Evolutionary conservation across 495 filamentous ascomycete species (phyloP).

Genomic region (Tuber indicum): DNA sequence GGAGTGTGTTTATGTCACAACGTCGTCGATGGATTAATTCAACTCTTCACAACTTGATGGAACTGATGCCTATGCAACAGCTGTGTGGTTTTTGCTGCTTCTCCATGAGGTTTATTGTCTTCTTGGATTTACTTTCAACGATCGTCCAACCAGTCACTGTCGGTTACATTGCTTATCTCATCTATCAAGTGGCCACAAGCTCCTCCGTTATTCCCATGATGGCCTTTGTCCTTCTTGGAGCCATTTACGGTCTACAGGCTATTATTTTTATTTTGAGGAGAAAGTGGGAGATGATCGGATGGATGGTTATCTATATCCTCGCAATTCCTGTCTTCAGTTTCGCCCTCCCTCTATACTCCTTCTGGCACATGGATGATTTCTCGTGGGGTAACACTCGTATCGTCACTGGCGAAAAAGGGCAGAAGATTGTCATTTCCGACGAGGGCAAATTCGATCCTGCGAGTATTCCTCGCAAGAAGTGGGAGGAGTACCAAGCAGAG

Average conservation of each 20-base stretch:
- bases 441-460: slow-evolving; percentile 97
- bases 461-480: slow-evolving; percentile 91
- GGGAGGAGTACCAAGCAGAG: slow-evolving; percentile 98
- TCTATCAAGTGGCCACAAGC: slow-evolving; percentile 61
- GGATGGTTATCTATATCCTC: slow-evolving; percentile 94
- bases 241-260: slow-evolving; percentile 92
- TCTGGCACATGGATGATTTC: slow-evolving; percentile 99
- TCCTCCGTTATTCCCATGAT: slow-evolving; percentile 65
- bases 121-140: slow-evolving; percentile 86
- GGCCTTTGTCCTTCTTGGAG: slow-evolving; percentile 81
- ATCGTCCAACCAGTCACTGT: slow-evolving; percentile 85
- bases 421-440: slow-evolving; percentile 88
- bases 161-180: slow-evolving; percentile 86
- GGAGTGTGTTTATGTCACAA: slow-evolving; percentile 91
- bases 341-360: slow-evolving; percentile 85
- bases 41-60: slow-evolving; percentile 94
- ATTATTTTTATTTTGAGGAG: slow-evolving; percentile 93
- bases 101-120: slow-evolving; percentile 97
- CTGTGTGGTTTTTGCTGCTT: slow-evolving; percentile 99
- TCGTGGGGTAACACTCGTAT: slow-evolving; percentile 95
- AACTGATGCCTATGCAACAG: slow-evolving; percentile 85
- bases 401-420: slow-evolving; percentile 90
- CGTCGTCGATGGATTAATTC: slow-evolving; percentile 99
- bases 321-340: slow-evolving; percentile 90
- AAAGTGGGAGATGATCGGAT: slow-evolving; percentile 99